phyloP scores from a whole-genome alignment of 345 rosid genomes.

The Gossypium ekmanianum region DNA sequence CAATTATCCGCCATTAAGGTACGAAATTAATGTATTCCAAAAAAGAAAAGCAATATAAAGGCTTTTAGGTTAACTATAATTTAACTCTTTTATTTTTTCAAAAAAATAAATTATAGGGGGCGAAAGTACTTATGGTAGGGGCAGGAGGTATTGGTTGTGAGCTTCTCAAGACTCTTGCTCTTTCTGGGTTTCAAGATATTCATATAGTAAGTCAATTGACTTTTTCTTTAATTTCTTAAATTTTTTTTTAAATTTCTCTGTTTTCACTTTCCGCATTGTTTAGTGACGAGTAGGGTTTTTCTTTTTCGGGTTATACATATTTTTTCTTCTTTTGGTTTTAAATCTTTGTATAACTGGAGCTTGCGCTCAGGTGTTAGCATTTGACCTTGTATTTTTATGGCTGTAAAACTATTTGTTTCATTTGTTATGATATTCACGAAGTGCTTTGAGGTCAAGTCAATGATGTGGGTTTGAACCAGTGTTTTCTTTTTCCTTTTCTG shows the following conservation, averaged over 20 bases:
- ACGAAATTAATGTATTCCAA: conserved; percentile 8
- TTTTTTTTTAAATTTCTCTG: not conserved
- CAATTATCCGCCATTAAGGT: conserved; percentile 61
- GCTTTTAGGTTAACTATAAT: not conserved
- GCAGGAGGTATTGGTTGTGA: conserved; percentile 99
- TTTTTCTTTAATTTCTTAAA: not conserved
- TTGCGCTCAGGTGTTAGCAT: not conserved
- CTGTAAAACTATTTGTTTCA: not conserved
- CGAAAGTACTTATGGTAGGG: conserved; percentile 98
- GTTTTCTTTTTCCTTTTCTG: not conserved
- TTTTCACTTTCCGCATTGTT: not conserved
- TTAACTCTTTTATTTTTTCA: not conserved
- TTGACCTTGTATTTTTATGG: not conserved
- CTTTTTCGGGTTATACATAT: not conserved
- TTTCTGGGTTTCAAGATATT: conserved; percentile 84
- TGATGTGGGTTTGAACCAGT: not conserved
- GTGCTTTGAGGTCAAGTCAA: not conserved
- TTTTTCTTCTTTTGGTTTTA: not conserved
- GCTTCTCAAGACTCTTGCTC: conserved; percentile 92
- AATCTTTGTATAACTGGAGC: not conserved
- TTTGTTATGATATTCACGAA: not conserved
- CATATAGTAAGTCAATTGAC: conserved; percentile 69
- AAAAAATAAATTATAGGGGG: conserved; percentile 43
- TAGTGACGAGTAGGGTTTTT: conserved; percentile 16
- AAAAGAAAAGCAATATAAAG: not conserved